Conservation (phyloP, 2,329 filamentous ascomycete species). For the Penicillium digitatum region DNA sequence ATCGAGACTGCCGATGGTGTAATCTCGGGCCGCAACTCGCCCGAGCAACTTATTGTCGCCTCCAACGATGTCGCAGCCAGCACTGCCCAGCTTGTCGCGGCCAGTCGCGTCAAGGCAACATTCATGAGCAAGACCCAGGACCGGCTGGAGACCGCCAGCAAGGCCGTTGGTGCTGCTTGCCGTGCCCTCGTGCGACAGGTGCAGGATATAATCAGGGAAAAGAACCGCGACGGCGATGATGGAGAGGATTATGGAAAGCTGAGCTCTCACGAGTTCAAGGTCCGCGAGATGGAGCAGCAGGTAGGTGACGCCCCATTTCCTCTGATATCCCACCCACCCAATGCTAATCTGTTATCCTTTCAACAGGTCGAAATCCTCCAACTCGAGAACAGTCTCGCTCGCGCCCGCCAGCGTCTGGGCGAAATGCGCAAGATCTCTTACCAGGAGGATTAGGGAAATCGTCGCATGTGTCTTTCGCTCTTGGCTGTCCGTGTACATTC, state of each 20-base stretch:
- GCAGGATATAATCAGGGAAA: conserved; percentile 86
- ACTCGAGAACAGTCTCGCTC: conserved; percentile 77
- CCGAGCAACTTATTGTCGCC: conserved; percentile 95
- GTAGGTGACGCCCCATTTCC: conserved; percentile 51
- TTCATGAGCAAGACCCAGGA: conserved; percentile 99
- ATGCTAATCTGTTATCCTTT: conserved; percentile 10
- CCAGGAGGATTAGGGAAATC: conserved; percentile 60
- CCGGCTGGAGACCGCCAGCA: conserved; percentile 80
- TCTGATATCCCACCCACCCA: neutral
- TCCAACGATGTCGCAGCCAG: conserved; percentile 95
- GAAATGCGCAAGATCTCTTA: conserved; percentile 99
- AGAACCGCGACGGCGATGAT: conserved; percentile 72
- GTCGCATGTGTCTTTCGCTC: neutral
- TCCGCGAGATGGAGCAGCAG: conserved; percentile 99
- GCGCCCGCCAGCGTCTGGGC: conserved; percentile 76
- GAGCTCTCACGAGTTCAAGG: conserved; percentile 95
- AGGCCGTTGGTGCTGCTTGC: conserved; percentile 87
- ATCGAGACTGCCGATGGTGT: conserved; percentile 98
- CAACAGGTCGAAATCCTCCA: conserved; percentile 93
- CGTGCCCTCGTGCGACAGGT: conserved; percentile 85
- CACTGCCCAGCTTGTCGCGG: conserved; percentile 93
- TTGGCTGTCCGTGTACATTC: conserved; percentile 5
- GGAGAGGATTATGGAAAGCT: conserved; percentile 82
- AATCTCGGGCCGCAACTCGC: conserved; percentile 83
- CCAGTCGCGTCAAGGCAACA: conserved; percentile 90